Base-by-base conservation (phyloP, 495 filamentous ascomycete genomes). In the Penicillium roqueforti region DNA sequence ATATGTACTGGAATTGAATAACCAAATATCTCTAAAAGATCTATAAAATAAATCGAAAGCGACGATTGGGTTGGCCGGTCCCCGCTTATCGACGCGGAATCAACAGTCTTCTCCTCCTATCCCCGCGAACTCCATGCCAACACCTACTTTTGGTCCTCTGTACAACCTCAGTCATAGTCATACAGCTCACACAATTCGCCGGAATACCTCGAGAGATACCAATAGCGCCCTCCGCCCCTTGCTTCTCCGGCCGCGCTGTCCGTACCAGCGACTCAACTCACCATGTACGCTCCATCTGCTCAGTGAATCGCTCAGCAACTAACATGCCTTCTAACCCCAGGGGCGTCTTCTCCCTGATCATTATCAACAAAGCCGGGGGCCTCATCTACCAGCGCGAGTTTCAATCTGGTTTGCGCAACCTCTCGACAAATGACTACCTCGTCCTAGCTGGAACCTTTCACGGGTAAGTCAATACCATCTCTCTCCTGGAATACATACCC, bases 401-500 rank as follows among this genome's bases (percentile, higher is more conserved):
- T 75, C 83, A 90, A 62, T 79, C 83, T 23, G 83, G 85, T 34
- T 77, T 97, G 57, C 87, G 85, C 70, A 92, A 92, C 66, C 82
- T 97, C 60, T 88, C 81, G 45, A 89, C 87, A 48, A 98, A 98
- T 63, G 95, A 97, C 76, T 90, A 90, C 66, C 87, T 98, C 4
- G 91, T 97, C 51, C 86, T 98, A n/a, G 93, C 93, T 1, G 93
- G 93, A 26, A 97, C 93, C 38, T 98, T 98, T 72, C 93, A 98
- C 69, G 93, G 93, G 84, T 88, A 73, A 61, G 67, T n/a, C 38
- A 49, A 55, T 38, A 57, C 43, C 20, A 38, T 51, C 44, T 51
- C 26, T 28, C 28, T 46, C 26, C 47, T 34, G 28, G 18, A 50
- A n/a, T 34, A 18, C 37, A 25, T 20, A 20, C 37, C n/a, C n/a